Percentiles rank a stretch among this genome's conserved stretches.
phyloP scores from a whole-genome alignment of 108 stramenopile species.

The Cyclostephanos tholiformis region DNA sequence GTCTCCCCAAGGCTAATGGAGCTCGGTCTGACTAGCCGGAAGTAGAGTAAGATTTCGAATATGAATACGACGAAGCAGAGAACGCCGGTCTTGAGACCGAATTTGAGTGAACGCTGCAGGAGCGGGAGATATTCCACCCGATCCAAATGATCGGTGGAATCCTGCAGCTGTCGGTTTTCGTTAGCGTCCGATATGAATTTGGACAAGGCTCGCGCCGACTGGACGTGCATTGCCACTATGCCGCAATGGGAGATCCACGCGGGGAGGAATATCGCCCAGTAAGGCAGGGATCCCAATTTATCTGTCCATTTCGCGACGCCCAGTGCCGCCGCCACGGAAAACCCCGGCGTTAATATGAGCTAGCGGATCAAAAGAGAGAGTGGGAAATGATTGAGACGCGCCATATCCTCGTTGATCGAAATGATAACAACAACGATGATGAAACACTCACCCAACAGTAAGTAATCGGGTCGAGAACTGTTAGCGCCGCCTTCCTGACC shows the following conservation, averaged over 20 bases:
- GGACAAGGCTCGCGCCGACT: constrained; percentile 71
- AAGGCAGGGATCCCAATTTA: constrained; percentile 62
- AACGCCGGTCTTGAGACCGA: constrained; percentile 86
- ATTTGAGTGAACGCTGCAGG: constrained; percentile 81
- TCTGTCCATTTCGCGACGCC: constrained; percentile 73
- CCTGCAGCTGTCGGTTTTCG: constrained; percentile 76
- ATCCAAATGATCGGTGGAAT: constrained; percentile 83
- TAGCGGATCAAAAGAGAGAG: constrained; percentile 18
- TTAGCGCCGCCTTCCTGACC: constrained; percentile 79
- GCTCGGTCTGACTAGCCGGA: constrained; percentile 49
- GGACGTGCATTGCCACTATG: constrained; percentile 66
- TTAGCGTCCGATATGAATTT: constrained; percentile 82
- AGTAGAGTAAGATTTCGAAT: constrained; percentile 78
- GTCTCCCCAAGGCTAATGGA: constrained; percentile 52
- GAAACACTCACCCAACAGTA: constrained; percentile 79
- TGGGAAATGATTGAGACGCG: not conserved
- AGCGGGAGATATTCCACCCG: constrained; percentile 85
- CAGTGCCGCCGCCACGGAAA: constrained; percentile 67
- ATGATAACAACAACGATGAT: constrained; percentile 2
- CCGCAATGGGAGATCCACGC: constrained; percentile 79
- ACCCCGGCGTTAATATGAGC: constrained; percentile 80
- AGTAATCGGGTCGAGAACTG: constrained; percentile 79
- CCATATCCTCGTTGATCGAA: no score
- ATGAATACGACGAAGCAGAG: constrained; percentile 77
- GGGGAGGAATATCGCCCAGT: constrained; percentile 79